Base-by-base conservation (phyloP, 179 eudicot genomes). In the Heliamphora pulchella region DNA sequence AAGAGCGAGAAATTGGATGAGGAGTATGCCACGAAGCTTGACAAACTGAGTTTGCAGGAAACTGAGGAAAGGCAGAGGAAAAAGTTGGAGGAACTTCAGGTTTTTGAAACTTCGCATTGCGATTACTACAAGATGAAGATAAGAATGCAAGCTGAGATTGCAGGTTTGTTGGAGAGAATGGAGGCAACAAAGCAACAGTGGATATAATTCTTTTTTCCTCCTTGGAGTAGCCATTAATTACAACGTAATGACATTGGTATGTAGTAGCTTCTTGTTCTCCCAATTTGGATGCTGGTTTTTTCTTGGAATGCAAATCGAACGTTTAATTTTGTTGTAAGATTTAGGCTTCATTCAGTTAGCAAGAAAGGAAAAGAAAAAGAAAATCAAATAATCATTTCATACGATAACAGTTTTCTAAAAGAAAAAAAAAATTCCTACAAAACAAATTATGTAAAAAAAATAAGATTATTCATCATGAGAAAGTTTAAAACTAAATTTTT, bases 71-170 rank as follows among this genome's bases (percentile, higher is more conserved):
- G 83, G 83, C 76, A 85, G 53, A 87, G 91, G 87, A 88, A 89
- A 78, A 93, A 86, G 59, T 6, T 89, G 69, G 97, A 93, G 85
- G 96, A 93, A 84, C 85, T 92, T 10, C 90, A 92, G 88, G 72
- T 81, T 76, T 75, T 89, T 57, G 94, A 93, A 86, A 89, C 84
- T 76, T 87, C 93, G 8, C 93, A 90, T 63, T 82, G 87, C 10
- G 97, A 93, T 82, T 93, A 93, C 77, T 89, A 84, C 79, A 89
- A 90, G 46, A 90, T 90, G 98, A 93, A 92, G 90, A 80, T 86
- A 77, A 81, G 92, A 77, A 90, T 89, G 94, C 90, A 90, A 59
- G 83, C 90, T 39, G 94, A 89, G 74, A 89, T 91, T 80, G 86
- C 88, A 5, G 93, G 94, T 7, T 81, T 89, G 86, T 81, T 91